These are phyloP conservation scores for Aspergillus heteromorphus DNA, from an alignment of 495 filamentous ascomycete species.

Conservation along the genomic window DNA sequence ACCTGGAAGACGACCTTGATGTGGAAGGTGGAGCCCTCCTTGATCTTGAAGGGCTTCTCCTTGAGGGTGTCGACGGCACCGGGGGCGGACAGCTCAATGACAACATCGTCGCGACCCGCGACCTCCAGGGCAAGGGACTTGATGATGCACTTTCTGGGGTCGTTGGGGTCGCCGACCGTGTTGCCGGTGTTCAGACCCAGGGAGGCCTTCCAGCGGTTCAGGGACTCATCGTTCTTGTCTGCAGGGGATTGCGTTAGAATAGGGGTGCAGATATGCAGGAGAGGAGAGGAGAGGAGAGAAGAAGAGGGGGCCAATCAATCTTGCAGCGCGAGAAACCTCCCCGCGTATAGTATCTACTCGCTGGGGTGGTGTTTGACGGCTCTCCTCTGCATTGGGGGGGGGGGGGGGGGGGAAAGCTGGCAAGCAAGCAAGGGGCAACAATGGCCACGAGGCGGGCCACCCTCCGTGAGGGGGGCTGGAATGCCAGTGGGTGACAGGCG, in stretches of 20 bases:
- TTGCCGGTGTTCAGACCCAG: conserved; percentile 71
- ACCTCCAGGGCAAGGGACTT: conserved; percentile 79
- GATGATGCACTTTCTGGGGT: conserved; percentile 83
- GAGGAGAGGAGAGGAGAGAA: no score
- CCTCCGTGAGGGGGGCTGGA: conserved; percentile 1
- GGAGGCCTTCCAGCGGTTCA: conserved; percentile 95
- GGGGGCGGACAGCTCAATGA: conserved; percentile 67
- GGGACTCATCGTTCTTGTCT: conserved; percentile 78
- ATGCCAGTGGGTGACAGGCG: background rate
- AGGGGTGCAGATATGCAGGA: background rate
- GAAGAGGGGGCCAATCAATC: background rate
- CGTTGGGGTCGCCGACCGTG: conserved; percentile 62
- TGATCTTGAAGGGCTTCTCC: conserved; percentile 89
- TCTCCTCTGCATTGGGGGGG: no score
- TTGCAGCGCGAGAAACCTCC: background rate
- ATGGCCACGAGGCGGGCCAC: background rate
- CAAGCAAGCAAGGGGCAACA: background rate
- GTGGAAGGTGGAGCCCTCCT: conserved; percentile 85
- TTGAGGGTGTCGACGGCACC: conserved; percentile 68
- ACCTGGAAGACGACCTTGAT: conserved; percentile 94
- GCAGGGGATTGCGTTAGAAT: conserved; percentile 6
- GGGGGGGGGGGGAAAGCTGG: no score
- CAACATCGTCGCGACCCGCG: conserved; percentile 70
- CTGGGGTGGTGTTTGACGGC: background rate
- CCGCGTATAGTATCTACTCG: background rate